Base-by-base conservation (phyloP, 73 alveolate species). In the Stentor coeruleus region DNA sequence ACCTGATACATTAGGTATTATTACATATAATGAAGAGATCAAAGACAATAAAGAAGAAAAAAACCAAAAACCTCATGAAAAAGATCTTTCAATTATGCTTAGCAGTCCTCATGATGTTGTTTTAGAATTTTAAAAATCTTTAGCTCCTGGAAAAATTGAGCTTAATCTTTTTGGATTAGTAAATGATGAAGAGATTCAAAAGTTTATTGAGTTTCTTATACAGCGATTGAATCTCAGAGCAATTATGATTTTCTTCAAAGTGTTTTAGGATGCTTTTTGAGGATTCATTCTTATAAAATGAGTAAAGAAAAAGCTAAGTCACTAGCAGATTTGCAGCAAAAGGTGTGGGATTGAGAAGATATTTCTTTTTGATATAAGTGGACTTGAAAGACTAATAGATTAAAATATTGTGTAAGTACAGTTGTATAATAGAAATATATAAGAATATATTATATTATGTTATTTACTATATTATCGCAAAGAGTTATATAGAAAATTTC, bases 61-160 rank as follows among this genome's bases (percentile, higher is more conserved):
- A 75, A 75, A 40, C 14, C n/a, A 20, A 0, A 31, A 66, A 33
- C 15, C 33, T 31, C 26, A 66, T 26, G 79, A 66, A 31, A 20
- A 20, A 26, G 79, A 33, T 1, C 79, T 66, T 20, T 28, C 36
- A 1, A 26, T 15, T 31, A 26, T 20, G 1, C 79, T 66, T 1
- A 26, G 41, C 3, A 20, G 14, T 26, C 15, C 79, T 2, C 33
- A 20, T 66, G 79, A 66, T 28, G 11, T 26, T 40, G 39, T 66
- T 31, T 20, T 31, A 66, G 37, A 66, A 1, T 66, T 20, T 31
- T 31, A 28, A 20, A 0, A 2, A 66, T 28, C 79, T 31, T 1
- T 66, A 33, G n/a, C 79, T 2, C 79, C 79, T 66, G 79, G 42
- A 26, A 66, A 66, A 66, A 66, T 66, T 31, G 79, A 66, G 2